phyloP scores from a whole-genome alignment of 1,284 basidiomycete species.

The Austroboletus novae-zelandiae region DNA sequence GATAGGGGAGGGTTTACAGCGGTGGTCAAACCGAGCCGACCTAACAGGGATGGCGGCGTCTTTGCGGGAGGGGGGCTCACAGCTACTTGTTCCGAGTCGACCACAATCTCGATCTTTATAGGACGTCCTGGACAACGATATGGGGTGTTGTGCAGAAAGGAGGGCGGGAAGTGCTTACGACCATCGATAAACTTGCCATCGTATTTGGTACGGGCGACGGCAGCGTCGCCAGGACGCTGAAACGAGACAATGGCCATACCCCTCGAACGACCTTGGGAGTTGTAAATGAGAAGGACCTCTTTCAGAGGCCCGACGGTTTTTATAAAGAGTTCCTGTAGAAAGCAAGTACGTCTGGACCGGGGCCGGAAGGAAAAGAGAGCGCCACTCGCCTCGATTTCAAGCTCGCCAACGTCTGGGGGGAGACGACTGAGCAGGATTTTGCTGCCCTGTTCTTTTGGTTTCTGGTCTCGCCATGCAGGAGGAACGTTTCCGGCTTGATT shows the following conservation, averaged over 20 bases:
- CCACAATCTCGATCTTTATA: constrained; percentile 66
- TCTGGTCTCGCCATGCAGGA: constrained; percentile 57
- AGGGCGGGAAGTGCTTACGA: constrained; percentile 45
- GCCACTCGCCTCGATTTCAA: constrained; percentile 63
- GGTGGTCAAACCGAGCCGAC: constrained; percentile 29
- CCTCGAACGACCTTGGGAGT: constrained; percentile 66
- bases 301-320: constrained; percentile 72
- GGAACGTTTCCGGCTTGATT: constrained; percentile 49
- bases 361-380: not conserved
- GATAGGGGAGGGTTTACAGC: constrained; percentile 8
- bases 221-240: constrained; percentile 58
- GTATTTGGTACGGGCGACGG: constrained; percentile 59
- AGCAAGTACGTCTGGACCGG: constrained; percentile 7
- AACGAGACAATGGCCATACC: constrained; percentile 75
- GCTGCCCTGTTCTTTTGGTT: constrained; percentile 46
- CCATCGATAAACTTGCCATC: constrained; percentile 74
- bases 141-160: not conserved
- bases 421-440: constrained; percentile 69
- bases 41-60: constrained; percentile 36
- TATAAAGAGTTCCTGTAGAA: constrained; percentile 59
- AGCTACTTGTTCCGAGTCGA: constrained; percentile 37
- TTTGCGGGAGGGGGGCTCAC: constrained; percentile 12
- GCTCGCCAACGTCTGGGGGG: constrained; percentile 66
- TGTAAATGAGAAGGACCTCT: constrained; percentile 68
- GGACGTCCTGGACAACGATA: constrained; percentile 48